Evolutionary conservation across 2,329 filamentous ascomycete species (phyloP), one percentile per base, ranked within the genome.

Genomic region (Rutstroemia sydowiana): DNA sequence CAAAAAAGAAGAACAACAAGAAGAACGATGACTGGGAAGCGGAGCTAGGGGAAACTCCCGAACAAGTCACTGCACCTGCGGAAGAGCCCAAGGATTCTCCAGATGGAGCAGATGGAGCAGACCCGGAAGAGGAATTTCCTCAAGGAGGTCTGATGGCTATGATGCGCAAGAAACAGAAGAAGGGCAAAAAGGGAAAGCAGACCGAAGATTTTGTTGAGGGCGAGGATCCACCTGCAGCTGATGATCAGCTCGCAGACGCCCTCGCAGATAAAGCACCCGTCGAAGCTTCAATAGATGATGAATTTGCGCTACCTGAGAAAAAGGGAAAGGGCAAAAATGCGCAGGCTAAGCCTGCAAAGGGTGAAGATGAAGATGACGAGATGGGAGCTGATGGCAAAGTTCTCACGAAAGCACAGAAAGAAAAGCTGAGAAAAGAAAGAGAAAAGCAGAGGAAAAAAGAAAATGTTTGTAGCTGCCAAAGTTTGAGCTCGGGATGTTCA

Each of bases 401-500:
- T 45, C 83, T 97, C 73, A 95, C 89, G 36, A 98, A 97, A 80
- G 93, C 95, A 53, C 91, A 98, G 74, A 98, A 98, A 75, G 93
- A 98, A 70, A 95, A 89, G 72, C 78, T 92, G 65, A 97, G 92
- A 79, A 98, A 96, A 74, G 93, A 98, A 75, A 84, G 89, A 56
- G 93, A 98, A 75, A 98, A 98, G 82, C 88, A 93, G 73, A 80
- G 91, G 61, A 98, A 98, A 75, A 98, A 91, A 82, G 93, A 98
- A 71, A 87, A 97, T 81, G 89, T 93, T 69, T 53, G 75, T 66
- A 9, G 3, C 36, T 46, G 41, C 11, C 30, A 21, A 36, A 8
- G 1, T 14, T 46, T 23, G 31, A 18, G 16, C 16, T n/a, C 51
- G 34, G 26, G 20, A 48, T 32, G 37, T 31, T 47, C 46, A 49